phyloP scores from a whole-genome alignment of 306 rosid genomes.

The Sesbania bispinosa region DNA sequence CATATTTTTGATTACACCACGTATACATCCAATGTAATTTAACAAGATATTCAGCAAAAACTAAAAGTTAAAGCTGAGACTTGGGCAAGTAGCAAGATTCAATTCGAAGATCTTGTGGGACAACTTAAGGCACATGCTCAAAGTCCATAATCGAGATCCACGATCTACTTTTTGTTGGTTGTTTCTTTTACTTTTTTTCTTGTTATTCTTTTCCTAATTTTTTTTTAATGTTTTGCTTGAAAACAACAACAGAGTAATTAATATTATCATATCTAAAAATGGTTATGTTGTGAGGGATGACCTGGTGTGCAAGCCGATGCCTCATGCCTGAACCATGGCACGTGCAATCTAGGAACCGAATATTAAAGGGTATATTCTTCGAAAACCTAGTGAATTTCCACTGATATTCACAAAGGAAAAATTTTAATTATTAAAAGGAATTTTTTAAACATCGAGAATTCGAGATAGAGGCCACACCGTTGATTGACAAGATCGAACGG shows the following conservation, averaged over 20 bases:
- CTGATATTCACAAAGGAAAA: too few species aligned
- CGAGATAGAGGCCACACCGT: neutral
- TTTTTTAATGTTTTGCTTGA: neutral
- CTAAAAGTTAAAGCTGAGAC: too few species aligned
- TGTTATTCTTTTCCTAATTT: neutral
- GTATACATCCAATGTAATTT: too few species aligned
- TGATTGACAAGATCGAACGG: neutral
- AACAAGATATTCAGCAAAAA: too few species aligned
- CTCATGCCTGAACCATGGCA: neutral
- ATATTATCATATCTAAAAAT: constrained; percentile 4
- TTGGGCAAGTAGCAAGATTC: neutral
- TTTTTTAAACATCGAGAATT: too few species aligned
- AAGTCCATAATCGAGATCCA: neutral
- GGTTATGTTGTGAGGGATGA: neutral
- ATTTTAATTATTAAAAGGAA: too few species aligned
- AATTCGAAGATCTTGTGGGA: constrained; percentile 45
- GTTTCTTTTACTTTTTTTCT: too few species aligned
- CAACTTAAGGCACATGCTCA: constrained; percentile 28
- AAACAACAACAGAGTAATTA: neutral
- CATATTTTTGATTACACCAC: too few species aligned
- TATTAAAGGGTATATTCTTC: constrained; percentile 37
- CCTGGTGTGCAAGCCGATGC: neutral
- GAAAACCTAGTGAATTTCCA: too few species aligned
- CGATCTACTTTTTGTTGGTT: neutral
- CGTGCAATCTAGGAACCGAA: constrained; percentile 31